phyloP scores from a whole-genome alignment of 805 yeast species.

The Maudiozyma pseudohumilis region DNA sequence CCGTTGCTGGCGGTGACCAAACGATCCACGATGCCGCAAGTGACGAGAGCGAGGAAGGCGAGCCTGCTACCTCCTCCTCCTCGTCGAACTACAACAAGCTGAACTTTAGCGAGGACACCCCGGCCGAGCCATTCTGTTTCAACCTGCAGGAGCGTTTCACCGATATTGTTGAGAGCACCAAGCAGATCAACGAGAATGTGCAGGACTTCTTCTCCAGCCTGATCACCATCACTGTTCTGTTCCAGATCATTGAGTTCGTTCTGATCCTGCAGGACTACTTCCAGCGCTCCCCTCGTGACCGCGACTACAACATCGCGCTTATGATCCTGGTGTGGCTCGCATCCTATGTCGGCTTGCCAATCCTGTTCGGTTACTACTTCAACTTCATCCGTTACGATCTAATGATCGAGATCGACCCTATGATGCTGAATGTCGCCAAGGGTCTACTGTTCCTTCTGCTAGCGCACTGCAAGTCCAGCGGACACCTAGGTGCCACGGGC shows the following conservation, averaged over 20 bases:
- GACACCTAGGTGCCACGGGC: conserved; percentile 1
- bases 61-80: not conserved
- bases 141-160: conserved; percentile 15
- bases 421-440: conserved; percentile 23
- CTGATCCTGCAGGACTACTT: conserved; percentile 1
- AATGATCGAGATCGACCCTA: conserved; percentile 22
- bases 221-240: conserved; percentile 14
- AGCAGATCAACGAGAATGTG: conserved; percentile 14
- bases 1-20: not conserved
- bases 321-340: conserved; percentile 11
- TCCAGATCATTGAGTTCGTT: conserved; percentile 16
- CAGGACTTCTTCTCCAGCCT: conserved; percentile 22
- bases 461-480: too few species aligned
- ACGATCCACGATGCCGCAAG: not conserved
- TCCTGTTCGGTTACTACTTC: conserved; percentile 19
- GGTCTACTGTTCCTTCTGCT: conserved; percentile 14
- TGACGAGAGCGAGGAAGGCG: not conserved
- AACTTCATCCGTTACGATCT: conserved; percentile 26
- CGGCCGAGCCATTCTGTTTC: conserved; percentile 11
- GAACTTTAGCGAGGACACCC: conserved; percentile 6
- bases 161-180: conserved; percentile 13
- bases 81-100: conserved; percentile 3
- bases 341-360: conserved; percentile 14
- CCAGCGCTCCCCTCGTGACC: not conserved
- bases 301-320: not conserved